phyloP scores from a whole-genome alignment of 2,329 filamentous ascomycete genomes.

The Cladosporium sp. region DNA sequence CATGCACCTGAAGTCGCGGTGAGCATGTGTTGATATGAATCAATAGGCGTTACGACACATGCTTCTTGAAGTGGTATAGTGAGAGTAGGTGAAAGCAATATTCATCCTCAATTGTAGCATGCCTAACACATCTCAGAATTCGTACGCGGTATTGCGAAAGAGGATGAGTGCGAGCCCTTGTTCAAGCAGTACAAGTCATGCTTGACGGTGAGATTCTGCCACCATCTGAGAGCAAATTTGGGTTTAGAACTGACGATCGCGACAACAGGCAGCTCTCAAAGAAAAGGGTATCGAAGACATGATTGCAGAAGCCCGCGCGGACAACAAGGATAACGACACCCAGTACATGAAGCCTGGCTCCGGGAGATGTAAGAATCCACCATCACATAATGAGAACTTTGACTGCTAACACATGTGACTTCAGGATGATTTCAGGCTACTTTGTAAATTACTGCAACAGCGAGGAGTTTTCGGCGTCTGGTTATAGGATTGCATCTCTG shows the following conservation, averaged over 20 bases:
- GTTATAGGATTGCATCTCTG: not conserved
- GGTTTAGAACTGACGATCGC: not conserved
- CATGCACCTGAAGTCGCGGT: not conserved
- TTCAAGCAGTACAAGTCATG: constrained; percentile 90
- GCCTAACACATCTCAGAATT: constrained; percentile 61
- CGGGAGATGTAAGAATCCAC: constrained; percentile 2
- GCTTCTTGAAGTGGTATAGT: constrained; percentile 99
- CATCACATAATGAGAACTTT: not conserved
- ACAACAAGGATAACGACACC: constrained; percentile 83
- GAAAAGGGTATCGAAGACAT: constrained; percentile 89
- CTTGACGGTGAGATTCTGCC: constrained; percentile 63
- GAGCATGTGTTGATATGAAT: not conserved
- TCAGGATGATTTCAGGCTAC: not conserved
- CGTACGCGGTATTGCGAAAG: constrained; percentile 76
- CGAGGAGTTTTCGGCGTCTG: constrained; percentile 3
- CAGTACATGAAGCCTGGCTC: constrained; percentile 59
- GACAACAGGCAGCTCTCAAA: constrained; percentile 75
- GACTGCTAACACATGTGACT: not conserved
- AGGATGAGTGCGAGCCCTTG: constrained; percentile 80
- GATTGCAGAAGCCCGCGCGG: constrained; percentile 85
- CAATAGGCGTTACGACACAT: constrained; percentile 85
- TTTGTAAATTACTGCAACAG: not conserved
- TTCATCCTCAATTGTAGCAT: not conserved
- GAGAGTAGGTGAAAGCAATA: constrained; percentile 69
- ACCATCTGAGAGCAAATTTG: not conserved